A percentile compares a stretch with the other conserved stretches of the same genome.
phyloP scores from a whole-genome alignment of 1,284 basidiomycete species.

The Ganoderma lucidum region DNA sequence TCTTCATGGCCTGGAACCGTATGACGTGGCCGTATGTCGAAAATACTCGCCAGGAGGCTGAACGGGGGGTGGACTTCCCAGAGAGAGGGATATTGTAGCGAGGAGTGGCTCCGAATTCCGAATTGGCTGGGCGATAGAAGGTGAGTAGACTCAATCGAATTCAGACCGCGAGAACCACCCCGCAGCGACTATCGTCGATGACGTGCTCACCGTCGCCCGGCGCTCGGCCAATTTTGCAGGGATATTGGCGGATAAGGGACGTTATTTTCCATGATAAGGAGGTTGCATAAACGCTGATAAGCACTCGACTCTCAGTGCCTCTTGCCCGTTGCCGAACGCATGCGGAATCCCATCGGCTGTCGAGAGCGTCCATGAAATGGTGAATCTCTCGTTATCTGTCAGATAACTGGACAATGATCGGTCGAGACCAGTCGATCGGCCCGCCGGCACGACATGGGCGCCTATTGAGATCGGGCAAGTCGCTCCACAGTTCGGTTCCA shows the following conservation, averaged over 20 bases:
- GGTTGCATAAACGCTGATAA: no score
- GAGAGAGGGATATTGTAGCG: constrained; percentile 4
- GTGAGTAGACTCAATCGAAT: not conserved
- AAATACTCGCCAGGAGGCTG: not conserved
- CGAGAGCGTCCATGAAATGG: no score
- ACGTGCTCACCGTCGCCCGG: not conserved
- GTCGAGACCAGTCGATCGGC: no score
- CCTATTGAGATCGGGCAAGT: no score
- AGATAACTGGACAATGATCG: no score
- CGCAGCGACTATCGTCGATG: not conserved
- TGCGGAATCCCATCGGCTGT: constrained; percentile 26
- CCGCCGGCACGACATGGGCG: no score
- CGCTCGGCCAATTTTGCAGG: not conserved
- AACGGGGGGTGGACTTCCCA: not conserved
- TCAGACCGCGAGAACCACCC: not conserved
- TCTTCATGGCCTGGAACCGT: not conserved
- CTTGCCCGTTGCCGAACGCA: constrained; percentile 12
- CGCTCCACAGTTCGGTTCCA: no score
- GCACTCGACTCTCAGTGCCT: not conserved
- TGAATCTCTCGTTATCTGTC: no score
- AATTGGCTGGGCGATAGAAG: constrained; percentile 7
- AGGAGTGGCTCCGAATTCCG: constrained; percentile 5
- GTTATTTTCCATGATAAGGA: not conserved
- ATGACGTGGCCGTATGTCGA: not conserved
- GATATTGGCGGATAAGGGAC: not conserved